A percentile compares a stretch with the other conserved stretches of the same genome.
Evolutionary conservation across 768 basidiomycete genomes (phyloP).

Genomic region (Rhodosporidiobolus odoratus): DNA sequence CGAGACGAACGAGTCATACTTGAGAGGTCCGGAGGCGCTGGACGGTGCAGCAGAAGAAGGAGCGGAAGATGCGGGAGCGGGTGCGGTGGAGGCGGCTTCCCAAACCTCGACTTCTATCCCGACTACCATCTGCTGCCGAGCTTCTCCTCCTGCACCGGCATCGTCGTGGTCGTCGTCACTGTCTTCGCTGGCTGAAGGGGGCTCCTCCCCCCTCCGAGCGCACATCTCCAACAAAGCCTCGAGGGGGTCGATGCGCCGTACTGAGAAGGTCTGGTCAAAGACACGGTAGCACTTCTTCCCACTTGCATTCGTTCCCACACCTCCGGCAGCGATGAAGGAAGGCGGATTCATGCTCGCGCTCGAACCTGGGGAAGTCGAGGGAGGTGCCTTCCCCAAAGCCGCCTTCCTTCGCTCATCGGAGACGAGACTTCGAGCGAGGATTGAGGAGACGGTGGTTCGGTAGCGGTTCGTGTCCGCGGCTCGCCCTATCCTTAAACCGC

Average conservation of each 20-base stretch:
- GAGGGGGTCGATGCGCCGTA: slow-evolving; percentile 35
- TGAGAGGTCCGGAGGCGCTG: not conserved
- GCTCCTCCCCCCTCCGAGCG: slow-evolving; percentile 23
- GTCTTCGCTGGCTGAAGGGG: slow-evolving; percentile 1
- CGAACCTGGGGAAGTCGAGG: not conserved
- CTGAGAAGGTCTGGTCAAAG: slow-evolving; percentile 32
- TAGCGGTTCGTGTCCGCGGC: slow-evolving; percentile 13
- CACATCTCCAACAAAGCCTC: slow-evolving; percentile 32
- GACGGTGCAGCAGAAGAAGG: not conserved
- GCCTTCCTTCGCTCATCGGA: slow-evolving; percentile 17
- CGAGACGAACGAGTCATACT: slow-evolving; percentile 18
- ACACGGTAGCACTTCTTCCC: slow-evolving; percentile 34
- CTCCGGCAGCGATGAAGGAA: not conserved
- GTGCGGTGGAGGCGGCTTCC: slow-evolving; percentile 1
- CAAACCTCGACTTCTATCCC: slow-evolving; percentile 39
- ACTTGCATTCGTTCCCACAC: not conserved
- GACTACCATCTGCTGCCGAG: slow-evolving; percentile 24
- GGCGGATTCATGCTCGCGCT: not conserved
- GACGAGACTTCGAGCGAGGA: slow-evolving; percentile 22
- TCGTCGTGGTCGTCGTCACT: slow-evolving; percentile 16
- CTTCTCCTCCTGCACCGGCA: not conserved
- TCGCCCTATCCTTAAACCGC: slow-evolving; percentile 12
- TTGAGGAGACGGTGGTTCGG: slow-evolving; percentile 6
- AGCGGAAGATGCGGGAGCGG: not conserved
- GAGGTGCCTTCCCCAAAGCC: slow-evolving; percentile 3